Evolutionary conservation across 805 yeast genomes (phyloP).

Genomic region (Starmerella powellii): DNA sequence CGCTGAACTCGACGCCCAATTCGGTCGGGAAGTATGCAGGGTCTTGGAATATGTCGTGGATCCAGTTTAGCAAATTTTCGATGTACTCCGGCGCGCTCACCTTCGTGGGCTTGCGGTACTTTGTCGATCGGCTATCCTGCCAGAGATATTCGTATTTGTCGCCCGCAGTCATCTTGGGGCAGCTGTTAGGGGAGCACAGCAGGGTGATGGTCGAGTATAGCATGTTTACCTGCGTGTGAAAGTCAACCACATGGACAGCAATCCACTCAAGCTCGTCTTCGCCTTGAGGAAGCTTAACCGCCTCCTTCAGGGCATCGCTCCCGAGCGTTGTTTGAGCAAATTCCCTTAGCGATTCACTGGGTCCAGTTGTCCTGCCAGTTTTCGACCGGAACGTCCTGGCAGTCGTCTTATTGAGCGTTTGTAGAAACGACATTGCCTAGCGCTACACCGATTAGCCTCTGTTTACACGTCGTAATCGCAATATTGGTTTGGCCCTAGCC

Average conservation of each 20-base stretch:
- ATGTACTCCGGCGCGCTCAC: constrained; percentile 92
- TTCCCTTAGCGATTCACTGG: constrained; percentile 41
- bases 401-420: constrained; percentile 24
- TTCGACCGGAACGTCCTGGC: constrained; percentile 30
- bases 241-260: constrained; percentile 95
- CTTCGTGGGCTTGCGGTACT: constrained; percentile 60
- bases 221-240: constrained; percentile 93
- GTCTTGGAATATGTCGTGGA: constrained; percentile 82
- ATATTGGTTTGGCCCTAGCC: too few relatives aligned
- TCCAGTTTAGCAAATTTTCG: constrained; percentile 89
- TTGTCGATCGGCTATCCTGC: constrained; percentile 55
- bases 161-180: constrained; percentile 97
- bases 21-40: constrained; percentile 82
- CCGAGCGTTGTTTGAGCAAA: constrained; percentile 95
- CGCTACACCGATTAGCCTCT: not conserved
- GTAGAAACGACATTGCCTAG: constrained; percentile 22
- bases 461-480: not conserved
- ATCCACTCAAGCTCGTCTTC: constrained; percentile 90
- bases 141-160: constrained; percentile 93
- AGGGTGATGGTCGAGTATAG: constrained; percentile 90
- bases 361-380: constrained; percentile 23
- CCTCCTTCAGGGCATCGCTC: constrained; percentile 79
- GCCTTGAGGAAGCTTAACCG: constrained; percentile 85
- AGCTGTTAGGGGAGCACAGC: constrained; percentile 86
- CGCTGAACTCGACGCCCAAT: constrained; percentile 84